Conservation (phyloP, 805 yeast species). For the Candida ipomoeae region DNA sequence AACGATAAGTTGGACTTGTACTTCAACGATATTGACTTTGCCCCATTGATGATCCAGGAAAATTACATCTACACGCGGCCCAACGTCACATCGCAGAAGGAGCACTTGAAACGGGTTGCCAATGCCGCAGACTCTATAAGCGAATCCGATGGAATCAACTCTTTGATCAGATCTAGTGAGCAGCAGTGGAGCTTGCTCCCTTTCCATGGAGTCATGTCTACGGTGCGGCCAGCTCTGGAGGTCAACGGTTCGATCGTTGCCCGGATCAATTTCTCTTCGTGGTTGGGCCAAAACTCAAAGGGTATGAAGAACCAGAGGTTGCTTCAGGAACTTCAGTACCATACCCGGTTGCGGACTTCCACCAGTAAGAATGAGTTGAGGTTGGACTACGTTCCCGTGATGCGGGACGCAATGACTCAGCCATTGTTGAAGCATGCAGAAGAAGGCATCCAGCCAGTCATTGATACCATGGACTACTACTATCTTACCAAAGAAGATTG, state of each 20-base stretch:
- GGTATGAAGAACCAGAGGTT: conserved; percentile 70
- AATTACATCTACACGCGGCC: conserved; percentile 76
- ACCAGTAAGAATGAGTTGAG: conserved; percentile 74
- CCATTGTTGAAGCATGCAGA: conserved; percentile 57
- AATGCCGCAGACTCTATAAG: conserved; percentile 85
- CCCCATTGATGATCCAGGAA: conserved; percentile 95
- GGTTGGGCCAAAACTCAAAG: conserved; percentile 90
- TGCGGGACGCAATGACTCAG: conserved; percentile 50
- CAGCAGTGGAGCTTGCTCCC: conserved; percentile 95
- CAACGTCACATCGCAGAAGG: conserved; percentile 36
- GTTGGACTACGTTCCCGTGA: conserved; percentile 65
- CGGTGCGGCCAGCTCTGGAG: conserved; percentile 72
- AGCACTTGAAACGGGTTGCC: conserved; percentile 61
- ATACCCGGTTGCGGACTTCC: conserved; percentile 73
- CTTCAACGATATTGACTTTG: conserved; percentile 90
- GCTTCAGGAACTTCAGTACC: conserved; percentile 85
- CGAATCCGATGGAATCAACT: conserved; percentile 77
- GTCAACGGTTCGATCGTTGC: conserved; percentile 70
- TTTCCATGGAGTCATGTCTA: conserved; percentile 80
- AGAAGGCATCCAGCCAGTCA: conserved; percentile 62
- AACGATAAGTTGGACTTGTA: conserved; percentile 84
- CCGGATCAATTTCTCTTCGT: conserved; percentile 73
- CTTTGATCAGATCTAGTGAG: conserved; percentile 80
- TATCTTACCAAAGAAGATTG: conserved; percentile 88
- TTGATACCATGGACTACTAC: conserved; percentile 77